Percentiles rank a stretch among this genome's conserved stretches.
These are phyloP conservation scores for Picea sitchensis DNA, from an alignment of 75 land plant genomes.

Conservation along the genomic window DNA sequence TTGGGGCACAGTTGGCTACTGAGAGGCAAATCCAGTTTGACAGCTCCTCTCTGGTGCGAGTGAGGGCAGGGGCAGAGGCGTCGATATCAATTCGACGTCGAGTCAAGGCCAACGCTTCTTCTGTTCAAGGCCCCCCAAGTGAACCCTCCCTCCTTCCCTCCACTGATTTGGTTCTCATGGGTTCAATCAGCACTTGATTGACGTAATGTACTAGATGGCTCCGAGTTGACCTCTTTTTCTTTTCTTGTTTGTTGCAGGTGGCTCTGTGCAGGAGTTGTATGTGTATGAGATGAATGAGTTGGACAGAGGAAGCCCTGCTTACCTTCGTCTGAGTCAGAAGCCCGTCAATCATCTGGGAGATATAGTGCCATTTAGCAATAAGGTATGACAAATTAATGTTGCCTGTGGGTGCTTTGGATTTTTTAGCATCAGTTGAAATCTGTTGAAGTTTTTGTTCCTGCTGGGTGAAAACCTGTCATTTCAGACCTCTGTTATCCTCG, in stretches of 20 bases:
- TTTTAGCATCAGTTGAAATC: background rate
- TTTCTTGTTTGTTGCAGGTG: background rate
- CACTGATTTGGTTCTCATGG: too few relatives aligned
- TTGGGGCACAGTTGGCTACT: too few relatives aligned
- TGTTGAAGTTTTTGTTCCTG: background rate
- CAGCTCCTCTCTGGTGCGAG: too few relatives aligned
- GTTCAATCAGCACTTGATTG: too few relatives aligned
- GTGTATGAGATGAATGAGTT: constrained; percentile 80
- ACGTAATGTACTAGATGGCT: too few relatives aligned
- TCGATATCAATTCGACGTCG: too few relatives aligned
- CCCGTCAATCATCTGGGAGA: constrained; percentile 55
- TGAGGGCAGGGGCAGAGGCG: too few relatives aligned
- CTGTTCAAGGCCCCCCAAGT: too few relatives aligned
- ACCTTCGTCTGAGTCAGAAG: constrained; percentile 49
- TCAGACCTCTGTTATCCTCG: background rate
- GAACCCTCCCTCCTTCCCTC: too few relatives aligned
- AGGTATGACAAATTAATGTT: constrained; percentile 23
- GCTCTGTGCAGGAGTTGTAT: constrained; percentile 46
- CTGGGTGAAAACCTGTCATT: background rate
- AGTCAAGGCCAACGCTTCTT: too few relatives aligned
- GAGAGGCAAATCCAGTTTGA: too few relatives aligned
- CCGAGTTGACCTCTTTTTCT: background rate
- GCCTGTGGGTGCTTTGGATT: background rate
- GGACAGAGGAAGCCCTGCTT: constrained; percentile 67
- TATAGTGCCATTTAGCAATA: constrained; percentile 77